Conservation (phyloP, 164 flowering plant genomes). For the Macadamia tetraphylla region DNA sequence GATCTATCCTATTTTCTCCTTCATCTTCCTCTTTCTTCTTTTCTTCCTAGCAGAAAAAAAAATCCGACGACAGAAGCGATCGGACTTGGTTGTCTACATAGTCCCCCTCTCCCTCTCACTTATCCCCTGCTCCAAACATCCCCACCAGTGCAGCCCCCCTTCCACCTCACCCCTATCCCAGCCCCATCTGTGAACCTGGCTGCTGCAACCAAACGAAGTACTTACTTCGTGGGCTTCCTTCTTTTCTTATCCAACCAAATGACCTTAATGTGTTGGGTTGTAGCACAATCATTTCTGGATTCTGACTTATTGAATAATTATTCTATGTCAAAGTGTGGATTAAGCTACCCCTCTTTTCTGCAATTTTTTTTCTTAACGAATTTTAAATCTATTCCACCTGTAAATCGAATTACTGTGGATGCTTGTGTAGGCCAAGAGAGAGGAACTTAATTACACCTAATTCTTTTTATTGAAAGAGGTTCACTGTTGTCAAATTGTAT, state of each 20-base stretch:
- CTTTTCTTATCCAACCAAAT: background rate
- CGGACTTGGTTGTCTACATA: too few species aligned
- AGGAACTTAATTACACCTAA: background rate
- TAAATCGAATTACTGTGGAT: background rate
- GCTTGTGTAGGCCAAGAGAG: background rate
- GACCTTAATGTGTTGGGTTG: background rate
- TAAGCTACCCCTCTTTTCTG: background rate
- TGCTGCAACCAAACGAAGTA: conserved; percentile 1
- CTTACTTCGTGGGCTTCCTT: conserved; percentile 2
- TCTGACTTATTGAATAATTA: background rate
- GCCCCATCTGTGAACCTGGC: too few species aligned
- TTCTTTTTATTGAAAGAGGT: background rate
- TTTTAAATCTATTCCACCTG: background rate
- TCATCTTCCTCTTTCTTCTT: too few species aligned
- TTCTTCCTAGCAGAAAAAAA: too few species aligned
- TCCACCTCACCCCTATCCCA: too few species aligned
- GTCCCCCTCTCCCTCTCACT: too few species aligned
- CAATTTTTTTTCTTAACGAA: background rate
- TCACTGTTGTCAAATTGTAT: background rate
- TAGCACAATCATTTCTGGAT: background rate
- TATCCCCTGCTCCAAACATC: too few species aligned
- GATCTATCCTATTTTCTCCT: too few species aligned
- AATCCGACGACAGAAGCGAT: too few species aligned
- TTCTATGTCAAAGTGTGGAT: background rate
- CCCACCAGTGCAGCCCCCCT: too few species aligned